A percentile compares a stretch with the other conserved stretches of the same genome.
Evolutionary conservation across 768 basidiomycete genomes (phyloP).

Genomic region (Leccinellum luteum): DNA sequence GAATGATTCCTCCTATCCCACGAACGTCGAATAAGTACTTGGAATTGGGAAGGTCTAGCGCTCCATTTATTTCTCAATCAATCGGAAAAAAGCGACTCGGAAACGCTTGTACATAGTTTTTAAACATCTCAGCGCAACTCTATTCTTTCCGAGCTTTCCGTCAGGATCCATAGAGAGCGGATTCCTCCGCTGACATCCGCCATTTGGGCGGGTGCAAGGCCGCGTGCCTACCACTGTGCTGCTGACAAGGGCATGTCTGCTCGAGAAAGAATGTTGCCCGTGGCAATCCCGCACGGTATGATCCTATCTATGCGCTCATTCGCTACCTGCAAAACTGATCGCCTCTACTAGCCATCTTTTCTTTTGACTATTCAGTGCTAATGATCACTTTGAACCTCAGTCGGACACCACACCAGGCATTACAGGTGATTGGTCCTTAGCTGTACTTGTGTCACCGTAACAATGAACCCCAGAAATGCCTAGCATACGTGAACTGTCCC

Average conservation of each 20-base stretch:
- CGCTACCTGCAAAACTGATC: background rate
- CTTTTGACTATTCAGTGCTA: conserved; percentile 19
- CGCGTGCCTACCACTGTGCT: background rate
- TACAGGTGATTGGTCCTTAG: conserved; percentile 10
- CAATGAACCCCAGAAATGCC: too few species aligned
- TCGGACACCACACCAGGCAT: background rate
- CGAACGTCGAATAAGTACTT: too few species aligned
- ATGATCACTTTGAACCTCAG: conserved; percentile 1
- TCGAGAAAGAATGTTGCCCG: conserved; percentile 20
- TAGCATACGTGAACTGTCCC: conserved; percentile 35
- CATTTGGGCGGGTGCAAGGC: too few species aligned
- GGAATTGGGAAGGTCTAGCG: too few species aligned
- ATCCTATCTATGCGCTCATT: background rate
- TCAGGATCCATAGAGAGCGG: too few species aligned
- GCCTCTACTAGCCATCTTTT: conserved; percentile 18
- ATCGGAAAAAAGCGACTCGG: too few species aligned
- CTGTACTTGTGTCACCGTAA: too few species aligned
- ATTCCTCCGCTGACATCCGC: too few species aligned
- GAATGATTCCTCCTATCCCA: too few species aligned
- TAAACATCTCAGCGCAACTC: background rate
- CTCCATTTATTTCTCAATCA: too few species aligned
- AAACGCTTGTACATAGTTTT: too few species aligned
- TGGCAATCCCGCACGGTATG: conserved; percentile 21
- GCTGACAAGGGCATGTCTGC: conserved; percentile 8
- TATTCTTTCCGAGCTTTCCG: background rate